A percentile compares a stretch with the other conserved stretches of the same genome.
phyloP scores from a whole-genome alignment of 2,329 filamentous ascomycete genomes.

The Chalara sp. region DNA sequence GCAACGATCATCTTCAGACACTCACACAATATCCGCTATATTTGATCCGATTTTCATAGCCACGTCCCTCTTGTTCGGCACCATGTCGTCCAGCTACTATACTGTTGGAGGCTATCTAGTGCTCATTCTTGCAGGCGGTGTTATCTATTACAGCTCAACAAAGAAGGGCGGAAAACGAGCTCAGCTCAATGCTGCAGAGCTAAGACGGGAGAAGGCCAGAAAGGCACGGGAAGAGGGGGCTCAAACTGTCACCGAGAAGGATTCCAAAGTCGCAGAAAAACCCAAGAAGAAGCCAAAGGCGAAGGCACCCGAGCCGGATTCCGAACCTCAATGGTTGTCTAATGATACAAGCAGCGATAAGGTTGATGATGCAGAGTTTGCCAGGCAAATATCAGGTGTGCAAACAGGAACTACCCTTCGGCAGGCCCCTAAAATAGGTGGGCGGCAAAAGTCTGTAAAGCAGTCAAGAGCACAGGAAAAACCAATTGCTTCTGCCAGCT shows the following conservation, averaged over 20 bases:
- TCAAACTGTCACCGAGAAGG: slow-evolving; percentile 17
- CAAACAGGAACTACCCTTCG: slow-evolving; percentile 57
- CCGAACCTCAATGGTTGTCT: neutral
- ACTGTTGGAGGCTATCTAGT: neutral
- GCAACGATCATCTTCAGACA: no score
- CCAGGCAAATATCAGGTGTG: slow-evolving; percentile 62
- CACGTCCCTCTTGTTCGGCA: neutral
- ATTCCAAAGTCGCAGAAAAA: neutral
- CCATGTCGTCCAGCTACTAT: neutral
- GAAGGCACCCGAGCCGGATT: neutral
- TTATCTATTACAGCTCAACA: neutral
- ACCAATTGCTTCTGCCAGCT: slow-evolving; percentile 30
- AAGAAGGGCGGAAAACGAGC: neutral
- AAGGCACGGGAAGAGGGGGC: slow-evolving; percentile 18
- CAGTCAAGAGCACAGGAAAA: slow-evolving; percentile 55
- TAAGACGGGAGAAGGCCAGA: slow-evolving; percentile 16
- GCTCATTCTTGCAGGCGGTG: neutral
- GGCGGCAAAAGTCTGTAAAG: slow-evolving; percentile 55
- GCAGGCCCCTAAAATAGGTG: slow-evolving; percentile 45
- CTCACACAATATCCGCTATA: no score
- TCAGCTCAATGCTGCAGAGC: neutral
- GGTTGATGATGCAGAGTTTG: slow-evolving; percentile 68
- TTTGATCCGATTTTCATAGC: no score
- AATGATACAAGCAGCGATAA: slow-evolving; percentile 40
- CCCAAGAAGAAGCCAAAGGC: neutral